phyloP scores from a whole-genome alignment of 345 rosid species.

The Salix brachista region DNA sequence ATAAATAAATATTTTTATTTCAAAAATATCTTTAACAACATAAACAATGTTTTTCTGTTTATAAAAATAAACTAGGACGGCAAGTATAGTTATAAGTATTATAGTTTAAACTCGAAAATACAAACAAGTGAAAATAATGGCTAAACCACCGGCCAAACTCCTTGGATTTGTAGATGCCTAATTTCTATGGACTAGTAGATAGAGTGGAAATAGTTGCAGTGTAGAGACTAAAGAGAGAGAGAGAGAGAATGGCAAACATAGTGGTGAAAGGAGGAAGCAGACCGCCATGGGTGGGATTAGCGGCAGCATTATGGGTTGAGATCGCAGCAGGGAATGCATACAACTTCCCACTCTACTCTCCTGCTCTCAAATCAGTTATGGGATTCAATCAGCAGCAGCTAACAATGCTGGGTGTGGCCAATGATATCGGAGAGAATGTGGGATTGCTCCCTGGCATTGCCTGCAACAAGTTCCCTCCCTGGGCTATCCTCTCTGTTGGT shows the following conservation, averaged over 20 bases:
- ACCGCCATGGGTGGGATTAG: slow-evolving; percentile 96
- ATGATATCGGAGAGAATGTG: slow-evolving; percentile 84
- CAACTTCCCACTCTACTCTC: slow-evolving; percentile 81
- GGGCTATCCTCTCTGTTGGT: slow-evolving; percentile 75
- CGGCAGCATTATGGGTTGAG: slow-evolving; percentile 90
- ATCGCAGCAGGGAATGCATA: slow-evolving; percentile 58
- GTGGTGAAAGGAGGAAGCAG: slow-evolving; percentile 73
- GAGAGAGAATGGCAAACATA: slow-evolving; percentile 33
- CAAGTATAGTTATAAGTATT: too few species aligned
- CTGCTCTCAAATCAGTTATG: slow-evolving; percentile 65
- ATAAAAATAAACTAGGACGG: too few species aligned
- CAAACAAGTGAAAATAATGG: too few species aligned
- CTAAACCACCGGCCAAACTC: too few species aligned
- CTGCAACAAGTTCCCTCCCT: slow-evolving; percentile 86
- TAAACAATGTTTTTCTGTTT: too few species aligned
- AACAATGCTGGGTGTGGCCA: slow-evolving; percentile 87
- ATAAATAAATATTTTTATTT: too few species aligned
- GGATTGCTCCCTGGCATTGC: slow-evolving; percentile 83
- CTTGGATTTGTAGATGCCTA: too few species aligned
- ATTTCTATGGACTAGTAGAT: too few species aligned
- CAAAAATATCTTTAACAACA: too few species aligned
- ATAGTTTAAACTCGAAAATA: too few species aligned
- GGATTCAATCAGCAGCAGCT: slow-evolving; percentile 79
- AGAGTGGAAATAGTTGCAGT: too few species aligned
- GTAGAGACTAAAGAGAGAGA: too few species aligned